A percentile compares a stretch with the other conserved stretches of the same genome.
Conservation (phyloP, 1,284 basidiomycete species). For the Naganishia cerealis region DNA sequence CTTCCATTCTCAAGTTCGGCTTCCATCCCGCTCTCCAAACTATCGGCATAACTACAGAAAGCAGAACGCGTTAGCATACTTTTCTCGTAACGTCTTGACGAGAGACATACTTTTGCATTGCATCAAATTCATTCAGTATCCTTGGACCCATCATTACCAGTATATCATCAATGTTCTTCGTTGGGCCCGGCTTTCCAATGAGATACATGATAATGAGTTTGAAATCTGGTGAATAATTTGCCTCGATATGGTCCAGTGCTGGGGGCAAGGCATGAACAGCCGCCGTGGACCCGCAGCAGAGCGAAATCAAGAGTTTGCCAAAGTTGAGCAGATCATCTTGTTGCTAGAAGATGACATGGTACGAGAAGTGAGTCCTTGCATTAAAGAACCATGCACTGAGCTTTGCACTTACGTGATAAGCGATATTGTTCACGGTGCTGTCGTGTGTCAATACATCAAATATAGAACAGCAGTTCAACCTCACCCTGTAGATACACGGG, state of each 20-base stretch:
- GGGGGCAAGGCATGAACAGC: slow-evolving; percentile 67
- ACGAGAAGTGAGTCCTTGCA: not conserved
- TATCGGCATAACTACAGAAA: slow-evolving; percentile 67
- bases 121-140: slow-evolving; percentile 78
- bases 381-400: not conserved
- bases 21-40: slow-evolving; percentile 78
- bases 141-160: slow-evolving; percentile 75
- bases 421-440: slow-evolving; percentile 11
- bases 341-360: slow-evolving; percentile 44
- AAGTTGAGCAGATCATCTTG: slow-evolving; percentile 87
- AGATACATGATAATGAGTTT: slow-evolving; percentile 78
- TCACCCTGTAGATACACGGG: slow-evolving; percentile 58
- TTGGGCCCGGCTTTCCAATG: slow-evolving; percentile 67
- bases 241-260: slow-evolving; percentile 72
- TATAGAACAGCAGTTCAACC: slow-evolving; percentile 77
- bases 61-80: not conserved
- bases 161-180: slow-evolving; percentile 73
- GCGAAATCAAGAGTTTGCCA: slow-evolving; percentile 77
- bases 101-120: slow-evolving; percentile 69
- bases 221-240: slow-evolving; percentile 76
- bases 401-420: slow-evolving; percentile 5
- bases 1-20: slow-evolving; percentile 91
- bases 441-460: slow-evolving; percentile 81
- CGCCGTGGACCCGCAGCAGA: slow-evolving; percentile 66
- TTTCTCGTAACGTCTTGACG: not conserved